Evolutionary conservation across 202 grass and related monocot genomes (phyloP).

Genomic region (Zizania palustris): DNA sequence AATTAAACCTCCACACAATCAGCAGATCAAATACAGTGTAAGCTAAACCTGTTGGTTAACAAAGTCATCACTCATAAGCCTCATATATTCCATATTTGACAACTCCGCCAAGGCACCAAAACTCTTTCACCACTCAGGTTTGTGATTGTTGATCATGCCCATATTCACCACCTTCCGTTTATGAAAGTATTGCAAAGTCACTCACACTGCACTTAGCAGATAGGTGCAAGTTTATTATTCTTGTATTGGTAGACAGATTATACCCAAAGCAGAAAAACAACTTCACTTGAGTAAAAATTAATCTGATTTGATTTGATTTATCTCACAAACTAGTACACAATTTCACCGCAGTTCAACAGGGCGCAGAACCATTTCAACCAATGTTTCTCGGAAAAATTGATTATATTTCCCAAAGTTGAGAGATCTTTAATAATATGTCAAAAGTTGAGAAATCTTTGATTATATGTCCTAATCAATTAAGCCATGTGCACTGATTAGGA

Average conservation of each 20-base stretch:
- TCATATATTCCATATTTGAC: conserved; percentile 16
- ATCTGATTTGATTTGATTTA: background rate
- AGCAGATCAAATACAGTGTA: background rate
- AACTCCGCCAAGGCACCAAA: too few relatives aligned
- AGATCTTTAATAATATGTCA: too few relatives aligned
- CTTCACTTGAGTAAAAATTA: background rate
- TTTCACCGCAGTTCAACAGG: too few relatives aligned
- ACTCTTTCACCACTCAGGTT: background rate
- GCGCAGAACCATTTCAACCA: too few relatives aligned
- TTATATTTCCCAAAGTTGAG: too few relatives aligned
- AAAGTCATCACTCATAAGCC: background rate
- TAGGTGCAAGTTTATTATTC: background rate
- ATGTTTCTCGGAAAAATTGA: too few relatives aligned
- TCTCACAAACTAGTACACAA: background rate
- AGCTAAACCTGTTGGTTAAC: background rate
- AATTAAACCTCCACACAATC: background rate
- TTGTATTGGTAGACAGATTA: conserved; percentile 8
- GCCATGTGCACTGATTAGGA: too few relatives aligned
- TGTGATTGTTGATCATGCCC: background rate
- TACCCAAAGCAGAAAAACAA: background rate
- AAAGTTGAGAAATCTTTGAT: too few relatives aligned
- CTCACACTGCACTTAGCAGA: background rate
- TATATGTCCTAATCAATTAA: too few relatives aligned
- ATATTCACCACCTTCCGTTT: background rate
- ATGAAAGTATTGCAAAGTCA: background rate